Evolutionary conservation across 169 alveolate genomes (phyloP), one percentile per base, ranked within the genome.

Genomic region (Eimeria sp.): DNA sequence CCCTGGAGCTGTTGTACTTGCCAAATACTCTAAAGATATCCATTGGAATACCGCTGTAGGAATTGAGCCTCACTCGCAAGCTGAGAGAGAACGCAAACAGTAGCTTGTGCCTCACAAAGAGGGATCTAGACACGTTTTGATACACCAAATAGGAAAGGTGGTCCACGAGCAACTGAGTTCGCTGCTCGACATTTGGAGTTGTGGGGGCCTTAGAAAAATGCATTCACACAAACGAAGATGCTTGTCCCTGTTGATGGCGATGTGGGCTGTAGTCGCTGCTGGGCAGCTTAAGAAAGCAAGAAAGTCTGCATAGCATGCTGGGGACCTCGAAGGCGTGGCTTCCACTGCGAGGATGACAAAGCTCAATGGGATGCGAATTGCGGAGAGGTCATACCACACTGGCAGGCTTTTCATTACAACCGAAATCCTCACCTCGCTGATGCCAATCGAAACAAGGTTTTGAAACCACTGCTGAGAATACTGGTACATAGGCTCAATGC

Each of bases 401-500:
- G 40, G 25, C 88, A 78, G 47, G 67, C 63, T 7, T 54, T 54
- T 54, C 20, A 54, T 7, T 54, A 0, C 20, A 11, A 47, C 0
- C 14, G 20, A 34, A 91, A 58, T 22, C 72, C 96, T 80, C 25
- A 97, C 97, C 93, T 95, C 96, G 40, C 90, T 99, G 25, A 99
- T 98, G 92, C 99, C 98, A 86, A 97, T 95, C 67, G 98, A 98
- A 96, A 98, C 98, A 91, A 99, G 96, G 87, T 98, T 97, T 78
- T 99, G 98, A 96, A 98, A 99, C 99, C 99, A 99, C 98, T 98
- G 99, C 54, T 98, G 98, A 51, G 99, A 98, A 96, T 98, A 99
- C 97, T 99, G 99, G 95, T 98, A 99, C 99, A 99, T 99, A n/a
- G 99, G 99, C 97, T 99, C 99, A 89, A 99, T 97, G 95, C 97